Conservation (phyloP, 2,329 filamentous ascomycete genomes). For the Samsoniella hepiali region DNA sequence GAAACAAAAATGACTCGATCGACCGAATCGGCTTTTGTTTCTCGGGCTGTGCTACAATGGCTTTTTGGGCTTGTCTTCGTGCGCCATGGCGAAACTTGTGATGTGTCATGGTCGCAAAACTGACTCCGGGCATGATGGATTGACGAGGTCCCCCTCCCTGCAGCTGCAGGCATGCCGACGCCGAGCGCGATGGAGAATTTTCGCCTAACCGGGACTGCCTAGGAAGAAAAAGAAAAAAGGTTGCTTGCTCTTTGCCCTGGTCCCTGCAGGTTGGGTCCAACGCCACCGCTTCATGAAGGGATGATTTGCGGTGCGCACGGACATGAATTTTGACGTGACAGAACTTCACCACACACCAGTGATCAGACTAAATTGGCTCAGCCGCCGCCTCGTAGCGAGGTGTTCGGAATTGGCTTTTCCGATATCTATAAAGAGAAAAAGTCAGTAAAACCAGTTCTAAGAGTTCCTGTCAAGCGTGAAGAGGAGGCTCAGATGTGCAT, state of each 20-base stretch:
- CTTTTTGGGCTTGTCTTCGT: too few species aligned
- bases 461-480: not conserved
- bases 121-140: too few species aligned
- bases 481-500: not conserved
- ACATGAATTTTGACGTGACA: not conserved
- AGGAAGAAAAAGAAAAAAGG: not conserved
- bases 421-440: not conserved
- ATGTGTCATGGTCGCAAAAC: too few species aligned
- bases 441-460: too few species aligned
- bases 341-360: not conserved
- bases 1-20: too few species aligned
- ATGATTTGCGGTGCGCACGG: slow-evolving; percentile 6
- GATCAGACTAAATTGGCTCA: not conserved
- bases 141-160: too few species aligned
- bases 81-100: too few species aligned
- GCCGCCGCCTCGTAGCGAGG: not conserved
- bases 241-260: not conserved
- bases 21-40: too few species aligned
- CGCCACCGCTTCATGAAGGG: not conserved
- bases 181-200: not conserved
- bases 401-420: not conserved
- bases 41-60: too few species aligned
- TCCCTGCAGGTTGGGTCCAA: not conserved
- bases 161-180: too few species aligned
- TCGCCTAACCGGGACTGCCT: not conserved